These are phyloP conservation scores for Albifimbria verrucaria DNA, from an alignment of 2,329 filamentous ascomycete species.

Conservation along the genomic window DNA sequence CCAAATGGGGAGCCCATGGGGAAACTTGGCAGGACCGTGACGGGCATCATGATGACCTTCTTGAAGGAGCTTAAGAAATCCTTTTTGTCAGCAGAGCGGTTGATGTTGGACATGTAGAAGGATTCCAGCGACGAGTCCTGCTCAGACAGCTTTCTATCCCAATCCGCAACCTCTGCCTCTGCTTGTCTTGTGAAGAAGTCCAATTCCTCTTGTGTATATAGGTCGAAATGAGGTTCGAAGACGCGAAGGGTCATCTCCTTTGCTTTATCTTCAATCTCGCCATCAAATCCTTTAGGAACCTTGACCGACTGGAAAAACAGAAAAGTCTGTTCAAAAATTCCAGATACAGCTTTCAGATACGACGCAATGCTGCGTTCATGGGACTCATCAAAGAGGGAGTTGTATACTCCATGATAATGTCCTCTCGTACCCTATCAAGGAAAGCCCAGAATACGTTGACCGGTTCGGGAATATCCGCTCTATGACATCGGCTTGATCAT, in stretches of 20 bases:
- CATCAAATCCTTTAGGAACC: constrained; percentile 59
- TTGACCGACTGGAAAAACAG: constrained; percentile 71
- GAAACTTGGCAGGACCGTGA: constrained; percentile 78
- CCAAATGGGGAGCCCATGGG: constrained; percentile 57
- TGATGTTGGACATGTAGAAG: constrained; percentile 94
- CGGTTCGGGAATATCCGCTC: constrained; percentile 76
- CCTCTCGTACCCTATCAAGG: constrained; percentile 77
- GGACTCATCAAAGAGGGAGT: constrained; percentile 84
- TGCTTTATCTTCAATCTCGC: constrained; percentile 61
- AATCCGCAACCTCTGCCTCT: constrained; percentile 72
- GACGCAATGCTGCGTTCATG: constrained; percentile 71
- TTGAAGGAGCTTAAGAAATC: constrained; percentile 96
- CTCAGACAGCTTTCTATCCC: constrained; percentile 89
- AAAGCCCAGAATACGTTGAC: constrained; percentile 72
- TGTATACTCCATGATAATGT: constrained; percentile 82
- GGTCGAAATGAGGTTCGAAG: constrained; percentile 90
- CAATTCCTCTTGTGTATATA: constrained; percentile 89
- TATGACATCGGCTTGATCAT: constrained; percentile 78
- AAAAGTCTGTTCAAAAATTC: constrained; percentile 81
- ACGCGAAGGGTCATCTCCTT: constrained; percentile 66
- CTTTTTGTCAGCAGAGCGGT: constrained; percentile 90
- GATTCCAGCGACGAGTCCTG: constrained; percentile 89
- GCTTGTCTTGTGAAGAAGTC: constrained; percentile 78
- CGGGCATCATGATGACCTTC: constrained; percentile 98
- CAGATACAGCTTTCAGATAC: constrained; percentile 83